A percentile compares a stretch with the other conserved stretches of the same genome.
Evolutionary conservation across 306 rosid species (phyloP).

Genomic region (Castanospermum australe): DNA sequence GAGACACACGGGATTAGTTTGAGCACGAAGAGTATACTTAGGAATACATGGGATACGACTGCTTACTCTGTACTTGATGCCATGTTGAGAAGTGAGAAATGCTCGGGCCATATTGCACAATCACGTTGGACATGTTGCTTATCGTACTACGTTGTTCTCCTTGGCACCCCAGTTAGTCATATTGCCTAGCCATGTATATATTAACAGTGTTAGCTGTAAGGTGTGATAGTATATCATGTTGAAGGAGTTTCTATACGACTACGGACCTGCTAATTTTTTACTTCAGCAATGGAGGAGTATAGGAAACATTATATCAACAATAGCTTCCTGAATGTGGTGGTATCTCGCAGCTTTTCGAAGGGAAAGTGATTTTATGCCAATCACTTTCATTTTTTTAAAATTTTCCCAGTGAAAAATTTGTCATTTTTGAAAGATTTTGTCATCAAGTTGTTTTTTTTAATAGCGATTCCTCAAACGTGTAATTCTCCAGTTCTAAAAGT

Average conservation of each 20-base stretch:
- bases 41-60: constrained; percentile 21
- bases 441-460: too few species aligned
- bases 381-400: background rate
- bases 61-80: background rate
- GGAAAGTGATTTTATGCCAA: background rate
- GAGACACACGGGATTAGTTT: background rate
- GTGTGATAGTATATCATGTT: constrained; percentile 13
- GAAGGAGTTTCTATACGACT: background rate
- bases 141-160: background rate
- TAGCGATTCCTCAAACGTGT: too few species aligned
- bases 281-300: too few species aligned
- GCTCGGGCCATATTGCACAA: background rate
- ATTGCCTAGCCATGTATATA: background rate
- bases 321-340: background rate
- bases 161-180: too few species aligned
- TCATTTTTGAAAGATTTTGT: too few species aligned
- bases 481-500: too few species aligned
- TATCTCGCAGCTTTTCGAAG: background rate
- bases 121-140: constrained; percentile 7
- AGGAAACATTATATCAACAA: background rate
- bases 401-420: too few species aligned
- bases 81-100: background rate
- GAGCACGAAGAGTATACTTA: background rate
- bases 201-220: background rate
- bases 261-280: background rate